Conservation (phyloP, 495 filamentous ascomycete species). For the Trichoderma parareesei region DNA sequence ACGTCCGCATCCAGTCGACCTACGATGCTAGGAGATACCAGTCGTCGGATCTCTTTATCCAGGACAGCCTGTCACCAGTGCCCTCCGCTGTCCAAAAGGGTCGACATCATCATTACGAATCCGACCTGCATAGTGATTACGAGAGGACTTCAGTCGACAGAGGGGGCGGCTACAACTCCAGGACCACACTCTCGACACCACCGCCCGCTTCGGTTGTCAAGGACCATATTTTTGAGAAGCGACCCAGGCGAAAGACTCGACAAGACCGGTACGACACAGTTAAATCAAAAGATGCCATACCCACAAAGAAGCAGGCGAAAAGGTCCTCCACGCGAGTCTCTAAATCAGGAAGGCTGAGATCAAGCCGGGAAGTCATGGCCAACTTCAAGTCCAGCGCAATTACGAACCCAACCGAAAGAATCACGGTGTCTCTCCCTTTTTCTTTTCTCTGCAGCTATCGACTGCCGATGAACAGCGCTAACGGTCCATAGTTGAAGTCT, state of each 20-base stretch:
- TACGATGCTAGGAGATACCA: background rate
- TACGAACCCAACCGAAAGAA: slow-evolving; percentile 45
- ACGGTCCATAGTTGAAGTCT: slow-evolving; percentile 22
- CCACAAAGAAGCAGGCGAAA: slow-evolving; percentile 25
- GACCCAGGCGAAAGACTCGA: slow-evolving; percentile 53
- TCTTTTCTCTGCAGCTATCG: background rate
- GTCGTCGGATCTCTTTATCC: background rate
- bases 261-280: slow-evolving; percentile 44
- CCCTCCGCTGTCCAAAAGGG: background rate
- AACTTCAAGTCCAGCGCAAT: slow-evolving; percentile 54
- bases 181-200: background rate
- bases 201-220: background rate
- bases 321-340: slow-evolving; percentile 18
- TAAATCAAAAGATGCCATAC: background rate
- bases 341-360: slow-evolving; percentile 22
- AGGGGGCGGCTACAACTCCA: background rate
- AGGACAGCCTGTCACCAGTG: background rate
- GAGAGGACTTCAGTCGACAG: background rate
- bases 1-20: background rate
- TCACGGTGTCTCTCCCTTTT: slow-evolving; percentile 41
- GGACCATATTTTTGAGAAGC: slow-evolving; percentile 41
- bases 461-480: background rate
- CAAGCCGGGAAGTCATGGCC: slow-evolving; percentile 47
- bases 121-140: background rate
- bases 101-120: background rate